phyloP scores from a whole-genome alignment of 345 rosid species.

The Carallia brachiata region DNA sequence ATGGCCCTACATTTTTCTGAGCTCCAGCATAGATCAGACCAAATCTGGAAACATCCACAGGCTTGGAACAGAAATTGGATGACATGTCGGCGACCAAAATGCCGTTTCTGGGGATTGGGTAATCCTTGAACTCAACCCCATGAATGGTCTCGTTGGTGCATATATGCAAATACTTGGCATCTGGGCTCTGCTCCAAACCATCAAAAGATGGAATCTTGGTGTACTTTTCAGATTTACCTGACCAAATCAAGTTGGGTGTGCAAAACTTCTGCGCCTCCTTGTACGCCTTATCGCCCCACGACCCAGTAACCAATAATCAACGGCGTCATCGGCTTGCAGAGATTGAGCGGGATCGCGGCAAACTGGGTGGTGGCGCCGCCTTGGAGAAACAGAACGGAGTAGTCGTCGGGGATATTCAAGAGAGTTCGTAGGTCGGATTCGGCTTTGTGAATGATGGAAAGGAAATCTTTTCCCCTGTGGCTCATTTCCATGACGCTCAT shows the following conservation, averaged over 20 bases:
- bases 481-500: constrained; percentile 99
- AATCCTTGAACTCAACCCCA: constrained; percentile 88
- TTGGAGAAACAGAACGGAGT: constrained; percentile 84
- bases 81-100: constrained; percentile 85
- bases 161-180: constrained; percentile 76
- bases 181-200: constrained; percentile 51
- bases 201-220: constrained; percentile 62
- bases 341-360: constrained; percentile 77
- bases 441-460: constrained; percentile 81
- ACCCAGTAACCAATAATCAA: constrained; percentile 88
- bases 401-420: constrained; percentile 55
- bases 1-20: constrained; percentile 94
- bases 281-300: constrained; percentile 91
- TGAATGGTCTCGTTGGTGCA: constrained; percentile 95
- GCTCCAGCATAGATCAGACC: constrained; percentile 93
- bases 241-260: constrained; percentile 73
- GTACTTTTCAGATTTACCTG: constrained; percentile 88
- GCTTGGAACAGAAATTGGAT: constrained; percentile 91
- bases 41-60: constrained; percentile 76
- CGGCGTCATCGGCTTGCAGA: constrained; percentile 55
- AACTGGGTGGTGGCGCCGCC: constrained; percentile 98
- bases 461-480: constrained; percentile 89
- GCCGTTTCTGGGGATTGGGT: constrained; percentile 55
- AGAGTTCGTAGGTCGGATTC: constrained; percentile 82
- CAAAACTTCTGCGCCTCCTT: constrained; percentile 82